phyloP scores from a whole-genome alignment of 75 land plant species.

The Selaginella tamariscina region DNA sequence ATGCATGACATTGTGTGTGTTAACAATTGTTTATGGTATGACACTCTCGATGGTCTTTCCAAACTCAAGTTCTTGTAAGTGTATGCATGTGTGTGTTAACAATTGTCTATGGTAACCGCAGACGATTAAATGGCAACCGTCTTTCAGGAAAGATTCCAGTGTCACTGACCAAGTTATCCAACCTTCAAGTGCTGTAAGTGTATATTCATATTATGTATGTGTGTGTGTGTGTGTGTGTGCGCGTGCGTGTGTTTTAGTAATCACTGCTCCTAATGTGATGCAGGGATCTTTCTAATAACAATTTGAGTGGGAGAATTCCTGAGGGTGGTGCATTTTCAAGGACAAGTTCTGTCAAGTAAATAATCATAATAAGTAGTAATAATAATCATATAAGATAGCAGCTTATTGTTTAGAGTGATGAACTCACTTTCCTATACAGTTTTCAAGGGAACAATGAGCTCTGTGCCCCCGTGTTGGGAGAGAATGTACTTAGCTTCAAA shows the following conservation, averaged over 20 bases:
- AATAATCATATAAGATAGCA: too few species aligned
- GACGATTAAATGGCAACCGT: not conserved
- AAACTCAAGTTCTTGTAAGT: not conserved
- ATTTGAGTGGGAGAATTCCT: not conserved
- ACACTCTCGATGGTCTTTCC: not conserved
- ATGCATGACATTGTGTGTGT: not conserved
- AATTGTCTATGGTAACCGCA: too few species aligned
- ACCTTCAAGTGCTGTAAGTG: constrained; percentile 9
- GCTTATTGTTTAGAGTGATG: not conserved
- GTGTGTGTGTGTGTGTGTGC: too few species aligned
- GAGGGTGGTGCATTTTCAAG: not conserved
- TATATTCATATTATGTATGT: not conserved
- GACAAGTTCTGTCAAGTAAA: not conserved
- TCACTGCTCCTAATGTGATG: not conserved
- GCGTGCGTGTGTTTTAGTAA: not conserved
- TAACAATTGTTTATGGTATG: not conserved
- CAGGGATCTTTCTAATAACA: constrained; percentile 9
- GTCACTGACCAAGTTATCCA: constrained; percentile 4
- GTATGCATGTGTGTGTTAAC: too few species aligned
- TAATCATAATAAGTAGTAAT: too few species aligned
- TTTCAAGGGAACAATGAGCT: not conserved
- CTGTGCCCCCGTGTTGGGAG: constrained; percentile 4
- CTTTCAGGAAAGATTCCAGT: not conserved
- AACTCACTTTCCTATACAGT: not conserved
- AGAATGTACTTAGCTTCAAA: too few species aligned